Conservation (phyloP, 78 protist species). For the Capsaspora owczarzaki region DNA sequence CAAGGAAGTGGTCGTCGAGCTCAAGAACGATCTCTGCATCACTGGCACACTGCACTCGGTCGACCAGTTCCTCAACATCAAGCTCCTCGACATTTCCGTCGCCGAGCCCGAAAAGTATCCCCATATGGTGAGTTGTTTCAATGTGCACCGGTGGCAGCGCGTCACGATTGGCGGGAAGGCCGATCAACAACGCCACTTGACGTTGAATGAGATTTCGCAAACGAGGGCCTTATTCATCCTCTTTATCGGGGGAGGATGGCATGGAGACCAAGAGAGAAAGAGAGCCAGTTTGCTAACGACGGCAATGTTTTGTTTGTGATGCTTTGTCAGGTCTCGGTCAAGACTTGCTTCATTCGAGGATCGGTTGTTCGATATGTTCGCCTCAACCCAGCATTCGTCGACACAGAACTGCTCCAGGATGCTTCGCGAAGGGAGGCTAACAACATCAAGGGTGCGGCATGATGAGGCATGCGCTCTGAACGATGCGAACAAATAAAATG, state of each 20-base stretch:
- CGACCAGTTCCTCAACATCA: conserved; percentile 89
- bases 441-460: not conserved
- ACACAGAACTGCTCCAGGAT: conserved; percentile 86
- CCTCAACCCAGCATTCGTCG: conserved; percentile 75
- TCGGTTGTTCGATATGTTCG: conserved; percentile 87
- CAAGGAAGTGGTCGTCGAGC: conserved; percentile 74
- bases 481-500: too few species aligned
- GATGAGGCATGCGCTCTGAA: too few species aligned
- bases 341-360: conserved; percentile 91
- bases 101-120: conserved; percentile 73
- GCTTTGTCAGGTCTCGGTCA: conserved; percentile 56
- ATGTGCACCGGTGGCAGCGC: not conserved
- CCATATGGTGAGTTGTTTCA: conserved; percentile 65
- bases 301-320: not conserved
- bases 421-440: conserved; percentile 41
- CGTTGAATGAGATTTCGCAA: not conserved
- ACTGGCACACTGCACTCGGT: conserved; percentile 82
- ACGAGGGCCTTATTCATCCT: too few species aligned
- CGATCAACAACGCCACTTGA: too few species aligned
- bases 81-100: conserved; percentile 64
- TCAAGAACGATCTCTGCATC: conserved; percentile 55
- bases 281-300: too few species aligned
- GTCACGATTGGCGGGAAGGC: not conserved
- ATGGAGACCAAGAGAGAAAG: too few species aligned
- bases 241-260: too few species aligned